Percentiles rank a stretch among this genome's conserved stretches.
Evolutionary conservation across 768 basidiomycete genomes (phyloP).

Genomic region (Amanita subjunquillea): DNA sequence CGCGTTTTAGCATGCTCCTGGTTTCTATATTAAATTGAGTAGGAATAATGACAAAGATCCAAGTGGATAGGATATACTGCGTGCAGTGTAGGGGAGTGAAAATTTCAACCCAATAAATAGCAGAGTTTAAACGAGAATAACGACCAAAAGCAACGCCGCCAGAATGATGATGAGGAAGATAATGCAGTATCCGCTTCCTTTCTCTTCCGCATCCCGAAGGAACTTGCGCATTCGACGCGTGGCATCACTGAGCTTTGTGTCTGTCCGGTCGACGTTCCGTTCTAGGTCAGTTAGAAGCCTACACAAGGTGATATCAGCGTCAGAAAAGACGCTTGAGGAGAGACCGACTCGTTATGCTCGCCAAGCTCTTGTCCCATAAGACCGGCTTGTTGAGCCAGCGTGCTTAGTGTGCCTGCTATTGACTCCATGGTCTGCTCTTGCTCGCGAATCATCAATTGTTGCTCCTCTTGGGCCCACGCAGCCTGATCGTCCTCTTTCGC

Average conservation of each 20-base stretch:
- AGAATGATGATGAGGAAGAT: constrained; percentile 76
- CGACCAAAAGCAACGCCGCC: constrained; percentile 63
- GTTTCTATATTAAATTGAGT: too few relatives aligned
- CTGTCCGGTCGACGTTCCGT: constrained; percentile 58
- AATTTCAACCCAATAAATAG: neutral
- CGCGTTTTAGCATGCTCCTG: too few relatives aligned
- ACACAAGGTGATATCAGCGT: neutral
- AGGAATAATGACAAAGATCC: too few relatives aligned
- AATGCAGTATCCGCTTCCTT: constrained; percentile 86
- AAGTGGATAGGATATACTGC: too few relatives aligned
- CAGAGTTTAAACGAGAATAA: constrained; percentile 53
- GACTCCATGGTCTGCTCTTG: constrained; percentile 87
- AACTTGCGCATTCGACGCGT: constrained; percentile 70
- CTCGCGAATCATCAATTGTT: constrained; percentile 76
- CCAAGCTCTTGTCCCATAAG: constrained; percentile 89
- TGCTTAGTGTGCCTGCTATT: constrained; percentile 79
- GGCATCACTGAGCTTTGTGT: constrained; percentile 52
- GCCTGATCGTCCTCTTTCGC: constrained; percentile 46
- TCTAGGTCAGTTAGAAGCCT: constrained; percentile 82
- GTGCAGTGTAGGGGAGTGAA: neutral
- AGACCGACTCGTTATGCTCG: constrained; percentile 78
- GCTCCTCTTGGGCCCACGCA: constrained; percentile 81
- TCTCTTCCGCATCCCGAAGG: constrained; percentile 82
- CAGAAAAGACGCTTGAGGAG: neutral
- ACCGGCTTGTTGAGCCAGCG: constrained; percentile 83